These are phyloP conservation scores for Candida argentea DNA, from an alignment of 805 yeast genomes.

Conservation along the genomic window DNA sequence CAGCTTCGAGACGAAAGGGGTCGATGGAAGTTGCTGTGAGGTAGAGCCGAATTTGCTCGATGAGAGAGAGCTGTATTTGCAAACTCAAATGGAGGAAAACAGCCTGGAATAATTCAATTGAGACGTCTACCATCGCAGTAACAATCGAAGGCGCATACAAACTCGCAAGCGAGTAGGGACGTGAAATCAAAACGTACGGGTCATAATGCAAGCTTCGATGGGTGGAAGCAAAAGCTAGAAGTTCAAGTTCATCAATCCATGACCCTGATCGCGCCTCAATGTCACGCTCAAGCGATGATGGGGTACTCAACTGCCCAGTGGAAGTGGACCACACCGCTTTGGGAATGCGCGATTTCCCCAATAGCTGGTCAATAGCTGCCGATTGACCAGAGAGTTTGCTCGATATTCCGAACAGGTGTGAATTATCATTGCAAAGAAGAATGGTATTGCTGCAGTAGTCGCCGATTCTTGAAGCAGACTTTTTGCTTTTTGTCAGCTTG, in stretches of 20 bases:
- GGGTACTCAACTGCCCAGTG: too few species aligned
- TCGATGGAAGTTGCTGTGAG: constrained; percentile 27
- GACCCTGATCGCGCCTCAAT: too few species aligned
- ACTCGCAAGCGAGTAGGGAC: constrained; percentile 15
- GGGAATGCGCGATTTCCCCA: constrained; percentile 10
- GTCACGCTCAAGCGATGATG: too few species aligned
- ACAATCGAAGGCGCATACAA: constrained; percentile 16
- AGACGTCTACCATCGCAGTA: constrained; percentile 52
- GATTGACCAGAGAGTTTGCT: constrained; percentile 30
- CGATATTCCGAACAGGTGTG: constrained; percentile 43
- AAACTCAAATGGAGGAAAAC: constrained; percentile 62
- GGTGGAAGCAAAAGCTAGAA: constrained; percentile 10
- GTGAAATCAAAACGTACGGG: constrained; percentile 17
- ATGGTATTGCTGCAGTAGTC: constrained; percentile 16
- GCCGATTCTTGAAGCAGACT: constrained; percentile 4
- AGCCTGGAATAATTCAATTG: constrained; percentile 66
- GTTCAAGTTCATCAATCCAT: constrained; percentile 27
- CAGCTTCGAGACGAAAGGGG: constrained; percentile 33
- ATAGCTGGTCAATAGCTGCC: constrained; percentile 25
- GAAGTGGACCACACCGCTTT: too few species aligned
- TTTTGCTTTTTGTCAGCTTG: constrained; percentile 12
- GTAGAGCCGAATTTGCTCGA: constrained; percentile 63
- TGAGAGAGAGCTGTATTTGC: constrained; percentile 78
- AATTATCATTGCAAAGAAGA: constrained; percentile 38
- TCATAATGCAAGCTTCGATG: constrained; percentile 24